A percentile compares a stretch with the other conserved stretches of the same genome.
Evolutionary conservation across 208 protist species (phyloP).

Genomic region (Wallacemonas rigidus): DNA sequence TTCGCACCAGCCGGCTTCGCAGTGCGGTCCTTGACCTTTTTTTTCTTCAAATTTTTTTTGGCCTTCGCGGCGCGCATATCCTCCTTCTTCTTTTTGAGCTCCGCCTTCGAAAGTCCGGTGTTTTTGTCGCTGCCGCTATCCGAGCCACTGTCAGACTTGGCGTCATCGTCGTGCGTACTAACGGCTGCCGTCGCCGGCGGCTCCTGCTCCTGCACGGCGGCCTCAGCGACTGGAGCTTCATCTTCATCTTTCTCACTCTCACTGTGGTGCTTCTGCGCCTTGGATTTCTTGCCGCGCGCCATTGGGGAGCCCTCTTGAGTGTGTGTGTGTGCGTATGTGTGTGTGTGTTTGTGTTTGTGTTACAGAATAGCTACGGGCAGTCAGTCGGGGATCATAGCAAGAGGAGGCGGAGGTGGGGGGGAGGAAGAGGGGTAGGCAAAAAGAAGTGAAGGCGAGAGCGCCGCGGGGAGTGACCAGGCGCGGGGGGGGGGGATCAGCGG

Average conservation of each 20-base stretch:
- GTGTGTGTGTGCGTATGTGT: background rate
- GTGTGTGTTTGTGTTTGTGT: conserved; percentile 2
- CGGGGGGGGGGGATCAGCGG: too few relatives aligned
- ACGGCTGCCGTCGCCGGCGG: conserved; percentile 4
- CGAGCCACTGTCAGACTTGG: conserved; percentile 13
- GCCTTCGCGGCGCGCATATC: conserved; percentile 53
- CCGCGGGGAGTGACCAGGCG: too few relatives aligned
- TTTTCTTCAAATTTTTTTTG: conserved; percentile 31
- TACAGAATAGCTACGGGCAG: background rate
- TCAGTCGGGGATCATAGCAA: too few relatives aligned
- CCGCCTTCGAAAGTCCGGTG: conserved; percentile 10
- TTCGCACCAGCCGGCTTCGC: conserved; percentile 17
- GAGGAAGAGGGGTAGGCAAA: background rate
- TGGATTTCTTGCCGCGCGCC: conserved; percentile 14
- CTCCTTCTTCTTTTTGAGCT: conserved; percentile 66
- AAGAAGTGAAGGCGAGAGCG: background rate
- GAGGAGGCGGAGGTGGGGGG: too few relatives aligned
- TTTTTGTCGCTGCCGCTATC: conserved; percentile 8
- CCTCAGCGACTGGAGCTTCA: background rate
- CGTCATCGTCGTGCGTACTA: conserved; percentile 6
- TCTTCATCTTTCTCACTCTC: conserved; percentile 9
- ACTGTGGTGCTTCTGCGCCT: conserved; percentile 15
- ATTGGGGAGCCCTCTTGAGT: background rate
- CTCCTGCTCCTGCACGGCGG: background rate
- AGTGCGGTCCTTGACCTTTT: conserved; percentile 28